phyloP scores from a whole-genome alignment of 164 flowering plant species.

The Dillenia turbinata region DNA sequence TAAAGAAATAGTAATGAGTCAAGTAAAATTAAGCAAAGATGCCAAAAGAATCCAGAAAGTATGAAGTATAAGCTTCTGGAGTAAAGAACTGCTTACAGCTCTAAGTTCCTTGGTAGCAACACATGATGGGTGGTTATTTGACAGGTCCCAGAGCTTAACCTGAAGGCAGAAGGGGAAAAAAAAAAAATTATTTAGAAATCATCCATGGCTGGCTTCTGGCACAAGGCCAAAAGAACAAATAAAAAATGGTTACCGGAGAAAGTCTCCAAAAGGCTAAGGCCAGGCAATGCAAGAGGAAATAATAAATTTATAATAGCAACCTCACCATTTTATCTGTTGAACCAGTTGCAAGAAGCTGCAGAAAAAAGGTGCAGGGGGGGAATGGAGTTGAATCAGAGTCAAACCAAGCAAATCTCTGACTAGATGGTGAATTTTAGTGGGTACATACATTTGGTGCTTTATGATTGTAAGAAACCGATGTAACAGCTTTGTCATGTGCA shows the following conservation, averaged over 20 bases:
- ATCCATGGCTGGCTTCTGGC: too few species aligned
- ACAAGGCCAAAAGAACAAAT: too few species aligned
- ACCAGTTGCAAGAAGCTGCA: slow-evolving; percentile 88
- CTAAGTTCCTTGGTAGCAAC: slow-evolving; percentile 66
- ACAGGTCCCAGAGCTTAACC: slow-evolving; percentile 91
- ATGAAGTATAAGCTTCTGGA: too few species aligned
- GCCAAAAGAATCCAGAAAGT: neutral
- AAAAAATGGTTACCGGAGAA: too few species aligned
- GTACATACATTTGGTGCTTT: slow-evolving; percentile 56
- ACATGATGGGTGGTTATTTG: slow-evolving; percentile 78
- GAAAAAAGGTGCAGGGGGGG: neutral
- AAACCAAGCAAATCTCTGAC: too few species aligned
- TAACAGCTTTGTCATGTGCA: slow-evolving; percentile 95
- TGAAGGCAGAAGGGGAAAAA: slow-evolving; percentile 19
- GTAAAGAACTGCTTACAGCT: slow-evolving; percentile 47
- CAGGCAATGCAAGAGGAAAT: too few species aligned
- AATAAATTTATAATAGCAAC: too few species aligned
- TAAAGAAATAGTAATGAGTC: neutral
- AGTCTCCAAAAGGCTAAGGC: too few species aligned
- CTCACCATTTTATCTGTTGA: slow-evolving; percentile 80
- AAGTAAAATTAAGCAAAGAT: too few species aligned
- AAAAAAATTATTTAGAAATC: neutral
- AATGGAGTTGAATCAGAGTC: too few species aligned
- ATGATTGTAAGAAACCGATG: slow-evolving; percentile 61
- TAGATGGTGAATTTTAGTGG: too few species aligned